Conservation (phyloP, 495 filamentous ascomycete species). For the Penicilliopsis zonata region DNA sequence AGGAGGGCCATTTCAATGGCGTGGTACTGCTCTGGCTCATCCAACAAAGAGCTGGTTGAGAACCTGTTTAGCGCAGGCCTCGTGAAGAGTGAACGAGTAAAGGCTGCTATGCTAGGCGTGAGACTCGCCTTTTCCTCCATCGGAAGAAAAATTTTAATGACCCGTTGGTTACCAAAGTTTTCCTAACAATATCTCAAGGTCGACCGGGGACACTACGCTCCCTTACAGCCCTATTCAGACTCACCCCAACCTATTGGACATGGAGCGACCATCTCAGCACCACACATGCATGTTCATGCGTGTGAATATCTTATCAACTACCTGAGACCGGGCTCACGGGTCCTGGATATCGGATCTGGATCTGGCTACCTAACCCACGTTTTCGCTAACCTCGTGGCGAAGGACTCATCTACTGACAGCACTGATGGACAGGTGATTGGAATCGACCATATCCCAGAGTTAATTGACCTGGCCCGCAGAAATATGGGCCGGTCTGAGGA, state of each 20-base stretch:
- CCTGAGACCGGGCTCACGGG: constrained; percentile 38
- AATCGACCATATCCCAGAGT: constrained; percentile 73
- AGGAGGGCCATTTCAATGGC: constrained; percentile 51
- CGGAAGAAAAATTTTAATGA: not conserved
- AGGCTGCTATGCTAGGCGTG: constrained; percentile 68
- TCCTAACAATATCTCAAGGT: constrained; percentile 41
- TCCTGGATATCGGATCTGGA: constrained; percentile 85
- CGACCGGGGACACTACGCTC: constrained; percentile 75
- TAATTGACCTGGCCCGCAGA: constrained; percentile 56
- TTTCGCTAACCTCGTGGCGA: constrained; percentile 64
- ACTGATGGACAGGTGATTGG: constrained; percentile 55
- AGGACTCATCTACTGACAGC: constrained; percentile 12
- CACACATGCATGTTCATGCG: constrained; percentile 90
- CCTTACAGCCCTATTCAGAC: constrained; percentile 72
- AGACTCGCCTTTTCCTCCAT: constrained; percentile 4
- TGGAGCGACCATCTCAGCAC: constrained; percentile 82
- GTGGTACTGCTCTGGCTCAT: constrained; percentile 72
- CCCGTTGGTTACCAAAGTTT: constrained; percentile 1
- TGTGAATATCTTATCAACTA: constrained; percentile 55
- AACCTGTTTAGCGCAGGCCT: constrained; percentile 64
- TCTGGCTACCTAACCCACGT: constrained; percentile 89
- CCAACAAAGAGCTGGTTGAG: constrained; percentile 66
- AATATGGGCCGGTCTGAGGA: constrained; percentile 66
- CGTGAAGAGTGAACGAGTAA: constrained; percentile 59
- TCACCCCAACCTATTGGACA: constrained; percentile 84